A percentile compares a stretch with the other conserved stretches of the same genome.
Conservation (phyloP, 495 filamentous ascomycete genomes). For the Cudoniella acicularis region DNA sequence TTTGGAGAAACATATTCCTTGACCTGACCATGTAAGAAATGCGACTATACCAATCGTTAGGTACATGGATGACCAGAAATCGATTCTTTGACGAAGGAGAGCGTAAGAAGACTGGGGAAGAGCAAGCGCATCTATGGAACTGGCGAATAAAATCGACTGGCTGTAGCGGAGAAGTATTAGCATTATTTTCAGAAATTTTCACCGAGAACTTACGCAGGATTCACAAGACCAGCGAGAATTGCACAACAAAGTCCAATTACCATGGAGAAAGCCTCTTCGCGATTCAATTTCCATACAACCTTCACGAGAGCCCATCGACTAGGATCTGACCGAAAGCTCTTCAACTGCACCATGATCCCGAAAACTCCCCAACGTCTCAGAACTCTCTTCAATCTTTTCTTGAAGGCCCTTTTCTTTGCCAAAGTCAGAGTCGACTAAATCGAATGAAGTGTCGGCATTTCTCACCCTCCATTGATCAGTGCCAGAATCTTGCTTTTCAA, state of each 20-base stretch:
- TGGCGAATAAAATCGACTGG: slow-evolving; percentile 36
- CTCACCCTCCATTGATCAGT: no score
- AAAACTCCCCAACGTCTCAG: no score
- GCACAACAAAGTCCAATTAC: neutral
- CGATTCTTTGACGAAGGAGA: slow-evolving; percentile 56
- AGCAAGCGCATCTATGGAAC: no score
- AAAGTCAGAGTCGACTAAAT: no score
- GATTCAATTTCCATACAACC: neutral
- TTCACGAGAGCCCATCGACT: neutral
- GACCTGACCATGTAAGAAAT: slow-evolving; percentile 46
- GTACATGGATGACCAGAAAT: slow-evolving; percentile 50
- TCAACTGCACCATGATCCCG: no score
- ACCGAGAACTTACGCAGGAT: slow-evolving; percentile 25
- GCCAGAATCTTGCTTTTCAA: no score
- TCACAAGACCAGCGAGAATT: neutral
- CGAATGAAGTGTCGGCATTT: no score
- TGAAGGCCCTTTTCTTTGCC: no score
- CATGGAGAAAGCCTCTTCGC: neutral
- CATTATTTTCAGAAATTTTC: slow-evolving; percentile 34
- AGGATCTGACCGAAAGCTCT: no score
- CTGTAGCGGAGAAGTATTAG: slow-evolving; percentile 44
- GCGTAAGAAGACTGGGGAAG: no score
- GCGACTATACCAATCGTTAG: slow-evolving; percentile 49
- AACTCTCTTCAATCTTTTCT: no score
- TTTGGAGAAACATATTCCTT: slow-evolving; percentile 43